A percentile compares a stretch with the other conserved stretches of the same genome.
These are phyloP conservation scores for Ambispora gerdemannii DNA, from an alignment of 192 early-diverging fungal species.

Conservation along the genomic window DNA sequence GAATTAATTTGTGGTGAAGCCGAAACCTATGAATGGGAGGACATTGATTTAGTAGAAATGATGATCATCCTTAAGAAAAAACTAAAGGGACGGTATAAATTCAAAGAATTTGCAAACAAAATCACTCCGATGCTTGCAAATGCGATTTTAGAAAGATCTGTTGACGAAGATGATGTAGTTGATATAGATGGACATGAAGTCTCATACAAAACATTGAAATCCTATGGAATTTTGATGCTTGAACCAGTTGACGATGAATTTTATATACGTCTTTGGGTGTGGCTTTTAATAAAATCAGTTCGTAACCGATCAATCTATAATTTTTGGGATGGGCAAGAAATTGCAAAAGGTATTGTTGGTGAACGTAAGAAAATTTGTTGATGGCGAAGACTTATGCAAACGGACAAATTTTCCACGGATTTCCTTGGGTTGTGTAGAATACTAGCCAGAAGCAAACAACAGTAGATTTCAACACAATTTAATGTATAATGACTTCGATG, in stretches of 20 bases:
- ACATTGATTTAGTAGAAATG: not conserved
- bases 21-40: not conserved
- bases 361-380: not conserved
- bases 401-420: not conserved
- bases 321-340: not conserved
- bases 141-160: conserved; percentile 20
- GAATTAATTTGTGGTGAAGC: not conserved
- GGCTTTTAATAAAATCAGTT: too few species aligned
- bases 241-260: not conserved
- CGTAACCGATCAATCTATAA: too few species aligned
- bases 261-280: too few species aligned
- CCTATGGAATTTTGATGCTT: not conserved
- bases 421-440: not conserved
- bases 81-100: not conserved
- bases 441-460: too few species aligned
- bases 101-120: not conserved
- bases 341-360: not conserved
- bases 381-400: not conserved
- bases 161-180: not conserved
- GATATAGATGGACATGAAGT: not conserved
- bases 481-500: too few species aligned
- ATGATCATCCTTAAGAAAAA: not conserved
- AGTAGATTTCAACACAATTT: too few species aligned
- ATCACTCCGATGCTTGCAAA: conserved; percentile 1
- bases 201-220: not conserved